phyloP scores from a whole-genome alignment of 305 asterid genomes.

The Ilex paraguariensis region DNA sequence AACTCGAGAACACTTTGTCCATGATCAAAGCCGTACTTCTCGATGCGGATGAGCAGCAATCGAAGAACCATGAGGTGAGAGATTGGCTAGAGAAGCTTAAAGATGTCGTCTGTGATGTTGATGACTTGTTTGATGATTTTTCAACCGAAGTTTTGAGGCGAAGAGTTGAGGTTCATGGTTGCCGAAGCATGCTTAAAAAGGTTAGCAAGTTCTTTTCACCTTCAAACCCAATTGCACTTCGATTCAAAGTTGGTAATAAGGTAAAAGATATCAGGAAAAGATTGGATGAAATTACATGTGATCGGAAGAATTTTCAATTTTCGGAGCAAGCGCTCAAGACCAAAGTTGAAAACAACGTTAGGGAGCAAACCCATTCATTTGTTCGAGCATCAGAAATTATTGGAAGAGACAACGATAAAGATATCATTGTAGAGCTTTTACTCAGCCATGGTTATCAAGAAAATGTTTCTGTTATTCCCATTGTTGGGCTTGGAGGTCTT shows the following conservation, averaged over 20 bases:
- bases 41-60: constrained; percentile 45
- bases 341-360: constrained; percentile 16
- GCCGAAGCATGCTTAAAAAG: constrained; percentile 14
- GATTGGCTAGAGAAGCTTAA: constrained; percentile 52
- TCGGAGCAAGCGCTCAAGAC: constrained; percentile 21
- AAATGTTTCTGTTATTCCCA: constrained; percentile 36
- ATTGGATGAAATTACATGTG: constrained; percentile 41
- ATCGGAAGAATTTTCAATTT: constrained; percentile 42
- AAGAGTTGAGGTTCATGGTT: constrained; percentile 4
- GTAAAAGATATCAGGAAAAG: constrained; percentile 25
- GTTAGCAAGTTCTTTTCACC: constrained; percentile 32
- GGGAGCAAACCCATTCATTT: constrained; percentile 58
- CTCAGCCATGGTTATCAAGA: constrained; percentile 25
- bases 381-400: constrained; percentile 44
- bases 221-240: constrained; percentile 20
- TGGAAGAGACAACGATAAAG: constrained; percentile 44
- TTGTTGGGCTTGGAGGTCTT: constrained; percentile 52
- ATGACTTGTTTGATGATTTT: constrained; percentile 39
- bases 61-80: constrained; percentile 41
- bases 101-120: constrained; percentile 41
- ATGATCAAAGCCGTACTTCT: constrained; percentile 47
- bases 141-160: constrained; percentile 16
- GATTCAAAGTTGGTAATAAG: constrained; percentile 35
- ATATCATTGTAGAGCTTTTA: constrained; percentile 30
- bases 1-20: constrained; percentile 41